Percentiles rank a stretch among this genome's conserved stretches.
Evolutionary conservation across 2,329 filamentous ascomycete species (phyloP).

Genomic region (Stachybotrys elegans): DNA sequence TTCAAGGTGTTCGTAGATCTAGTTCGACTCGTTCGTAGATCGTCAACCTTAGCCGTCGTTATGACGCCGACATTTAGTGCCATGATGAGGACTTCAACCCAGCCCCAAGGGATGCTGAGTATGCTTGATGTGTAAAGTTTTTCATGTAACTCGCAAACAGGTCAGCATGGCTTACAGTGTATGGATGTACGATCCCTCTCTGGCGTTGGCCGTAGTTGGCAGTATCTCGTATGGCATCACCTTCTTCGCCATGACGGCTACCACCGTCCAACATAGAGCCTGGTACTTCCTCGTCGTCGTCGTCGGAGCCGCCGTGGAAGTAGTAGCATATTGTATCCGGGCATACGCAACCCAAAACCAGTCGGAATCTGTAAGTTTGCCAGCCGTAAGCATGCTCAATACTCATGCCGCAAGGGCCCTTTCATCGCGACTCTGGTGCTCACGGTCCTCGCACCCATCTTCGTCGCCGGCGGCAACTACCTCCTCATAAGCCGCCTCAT

Average conservation of each 20-base stretch:
- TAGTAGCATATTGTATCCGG: conserved; percentile 35
- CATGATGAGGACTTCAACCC: too few species aligned
- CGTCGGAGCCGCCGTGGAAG: conserved; percentile 35
- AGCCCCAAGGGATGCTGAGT: too few species aligned
- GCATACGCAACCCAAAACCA: conserved; percentile 29
- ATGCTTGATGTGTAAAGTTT: background rate
- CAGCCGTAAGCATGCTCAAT: too few species aligned
- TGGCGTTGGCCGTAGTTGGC: conserved; percentile 35
- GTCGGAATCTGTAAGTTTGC: conserved; percentile 24
- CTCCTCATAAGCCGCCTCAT: conserved; percentile 45
- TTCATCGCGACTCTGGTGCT: conserved; percentile 34
- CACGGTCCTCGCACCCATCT: conserved; percentile 43
- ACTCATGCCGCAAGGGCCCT: conserved; percentile 25
- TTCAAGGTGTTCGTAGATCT: too few species aligned
- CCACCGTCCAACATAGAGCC: conserved; percentile 33
- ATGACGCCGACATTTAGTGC: too few species aligned
- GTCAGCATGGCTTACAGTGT: conserved; percentile 23
- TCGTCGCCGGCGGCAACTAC: conserved; percentile 46
- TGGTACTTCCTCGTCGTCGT: conserved; percentile 38
- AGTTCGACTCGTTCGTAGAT: too few species aligned
- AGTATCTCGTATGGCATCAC: conserved; percentile 34
- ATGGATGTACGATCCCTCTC: conserved; percentile 40
- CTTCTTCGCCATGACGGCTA: conserved; percentile 29
- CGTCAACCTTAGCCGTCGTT: too few species aligned
- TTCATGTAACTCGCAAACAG: background rate